These are phyloP conservation scores for Nitzschia sp. DNA, from an alignment of 108 stramenopile species.

Conservation along the genomic window DNA sequence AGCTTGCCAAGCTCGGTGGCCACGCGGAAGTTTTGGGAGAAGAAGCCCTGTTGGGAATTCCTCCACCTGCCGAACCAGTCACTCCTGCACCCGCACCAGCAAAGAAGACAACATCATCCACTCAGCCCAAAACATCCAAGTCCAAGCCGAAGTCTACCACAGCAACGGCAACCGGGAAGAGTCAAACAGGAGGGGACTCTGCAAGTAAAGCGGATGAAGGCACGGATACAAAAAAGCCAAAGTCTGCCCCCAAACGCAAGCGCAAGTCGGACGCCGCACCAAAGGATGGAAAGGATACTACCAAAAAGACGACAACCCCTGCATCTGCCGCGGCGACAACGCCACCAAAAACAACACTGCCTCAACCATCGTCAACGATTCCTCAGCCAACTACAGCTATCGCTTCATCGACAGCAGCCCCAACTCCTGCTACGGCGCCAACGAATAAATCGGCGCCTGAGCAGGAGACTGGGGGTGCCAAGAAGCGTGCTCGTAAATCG, in stretches of 20 bases:
- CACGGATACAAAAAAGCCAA: constrained; percentile 4
- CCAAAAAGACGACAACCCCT: constrained; percentile 15
- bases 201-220: constrained; percentile 13
- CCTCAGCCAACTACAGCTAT: constrained; percentile 8
- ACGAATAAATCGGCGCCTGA: background rate
- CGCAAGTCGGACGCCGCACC: constrained; percentile 35
- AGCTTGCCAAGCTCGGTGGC: constrained; percentile 45
- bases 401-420: background rate
- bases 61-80: constrained; percentile 36
- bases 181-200: background rate
- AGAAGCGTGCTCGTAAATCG: constrained; percentile 36
- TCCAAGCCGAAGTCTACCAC: constrained; percentile 2
- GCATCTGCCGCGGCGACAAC: constrained; percentile 10
- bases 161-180: constrained; percentile 10
- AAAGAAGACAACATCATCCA: constrained; percentile 12
- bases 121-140: constrained; percentile 14
- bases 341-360: background rate
- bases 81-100: constrained; percentile 16
- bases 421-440: background rate
- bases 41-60: constrained; percentile 50
- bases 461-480: constrained; percentile 14
- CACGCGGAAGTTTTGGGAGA: constrained; percentile 37
- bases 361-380: background rate
- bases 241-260: constrained; percentile 45
- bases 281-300: constrained; percentile 16